phyloP scores from a whole-genome alignment of 306 rosid genomes.

The Casuarina glauca region DNA sequence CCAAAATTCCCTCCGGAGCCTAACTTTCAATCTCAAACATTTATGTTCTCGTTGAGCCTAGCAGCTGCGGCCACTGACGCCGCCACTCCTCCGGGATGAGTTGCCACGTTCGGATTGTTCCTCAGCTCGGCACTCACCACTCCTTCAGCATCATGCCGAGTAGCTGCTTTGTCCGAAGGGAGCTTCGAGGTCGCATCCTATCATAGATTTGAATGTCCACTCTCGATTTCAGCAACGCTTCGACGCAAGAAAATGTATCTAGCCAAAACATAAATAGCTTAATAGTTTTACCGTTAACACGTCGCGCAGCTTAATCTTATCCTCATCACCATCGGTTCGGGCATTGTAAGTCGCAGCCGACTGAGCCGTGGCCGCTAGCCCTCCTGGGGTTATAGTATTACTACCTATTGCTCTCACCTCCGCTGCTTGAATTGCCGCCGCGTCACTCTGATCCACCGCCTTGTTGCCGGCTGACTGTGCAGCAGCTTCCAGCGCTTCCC shows the following conservation, averaged over 20 bases:
- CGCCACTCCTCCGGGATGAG: slow-evolving; percentile 67
- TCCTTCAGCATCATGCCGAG: slow-evolving; percentile 55
- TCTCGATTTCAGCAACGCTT: neutral
- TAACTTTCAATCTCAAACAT: neutral
- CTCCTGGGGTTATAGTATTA: slow-evolving; percentile 46
- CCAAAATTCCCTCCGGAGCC: neutral
- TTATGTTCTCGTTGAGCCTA: slow-evolving; percentile 50
- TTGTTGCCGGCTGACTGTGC: slow-evolving; percentile 46
- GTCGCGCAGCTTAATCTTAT: slow-evolving; percentile 59
- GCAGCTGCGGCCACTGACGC: slow-evolving; percentile 69
- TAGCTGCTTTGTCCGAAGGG: slow-evolving; percentile 55
- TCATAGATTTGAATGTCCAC: neutral
- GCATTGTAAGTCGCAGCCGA: slow-evolving; percentile 61
- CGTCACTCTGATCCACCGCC: slow-evolving; percentile 63
- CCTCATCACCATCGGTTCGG: slow-evolving; percentile 22
- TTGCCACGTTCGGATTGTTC: slow-evolving; percentile 40
- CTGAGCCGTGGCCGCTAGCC: slow-evolving; percentile 58
- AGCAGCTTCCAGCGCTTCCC: slow-evolving; percentile 78
- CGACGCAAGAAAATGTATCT: neutral
- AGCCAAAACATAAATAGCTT: neutral
- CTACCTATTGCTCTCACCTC: slow-evolving; percentile 64
- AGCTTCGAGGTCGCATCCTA: slow-evolving; percentile 55
- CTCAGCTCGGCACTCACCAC: slow-evolving; percentile 62
- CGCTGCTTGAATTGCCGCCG: slow-evolving; percentile 69
- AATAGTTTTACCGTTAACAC: slow-evolving; percentile 32